These are phyloP conservation scores for Hebeloma cylindrosporum DNA, from an alignment of 768 basidiomycete genomes.

Conservation along the genomic window DNA sequence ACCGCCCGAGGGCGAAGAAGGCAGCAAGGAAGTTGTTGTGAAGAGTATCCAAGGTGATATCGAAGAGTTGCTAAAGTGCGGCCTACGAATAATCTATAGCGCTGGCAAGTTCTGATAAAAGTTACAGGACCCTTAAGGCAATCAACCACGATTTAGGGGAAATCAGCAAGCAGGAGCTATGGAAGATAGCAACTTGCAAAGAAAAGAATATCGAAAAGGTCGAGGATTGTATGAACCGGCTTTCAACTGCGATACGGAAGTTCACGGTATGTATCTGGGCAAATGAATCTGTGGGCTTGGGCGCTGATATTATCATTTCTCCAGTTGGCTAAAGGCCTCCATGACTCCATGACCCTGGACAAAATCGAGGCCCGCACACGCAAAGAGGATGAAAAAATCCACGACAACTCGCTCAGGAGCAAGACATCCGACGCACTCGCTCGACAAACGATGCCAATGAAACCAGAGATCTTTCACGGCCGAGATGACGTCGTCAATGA, in stretches of 20 bases:
- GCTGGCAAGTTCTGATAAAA: conserved; percentile 3
- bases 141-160: conserved; percentile 12
- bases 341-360: too few species aligned
- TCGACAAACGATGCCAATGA: background rate
- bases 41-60: conserved; percentile 6
- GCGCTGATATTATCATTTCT: too few species aligned
- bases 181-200: conserved; percentile 9
- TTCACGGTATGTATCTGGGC: conserved; percentile 9
- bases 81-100: background rate
- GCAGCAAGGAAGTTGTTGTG: background rate
- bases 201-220: conserved; percentile 13
- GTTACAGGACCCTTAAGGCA: conserved; percentile 9
- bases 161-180: conserved; percentile 14
- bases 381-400: background rate
- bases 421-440: background rate
- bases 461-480: too few species aligned
- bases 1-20: conserved; percentile 4
- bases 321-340: too few species aligned
- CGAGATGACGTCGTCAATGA: too few species aligned
- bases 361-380: too few species aligned
- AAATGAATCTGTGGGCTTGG: background rate
- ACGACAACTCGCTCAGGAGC: too few species aligned
- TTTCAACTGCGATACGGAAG: conserved; percentile 11
- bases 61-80: background rate
- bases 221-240: conserved; percentile 13